A percentile compares a stretch with the other conserved stretches of the same genome.
phyloP scores from a whole-genome alignment of 2,329 filamentous ascomycete genomes.

The Aspergillus sp. region DNA sequence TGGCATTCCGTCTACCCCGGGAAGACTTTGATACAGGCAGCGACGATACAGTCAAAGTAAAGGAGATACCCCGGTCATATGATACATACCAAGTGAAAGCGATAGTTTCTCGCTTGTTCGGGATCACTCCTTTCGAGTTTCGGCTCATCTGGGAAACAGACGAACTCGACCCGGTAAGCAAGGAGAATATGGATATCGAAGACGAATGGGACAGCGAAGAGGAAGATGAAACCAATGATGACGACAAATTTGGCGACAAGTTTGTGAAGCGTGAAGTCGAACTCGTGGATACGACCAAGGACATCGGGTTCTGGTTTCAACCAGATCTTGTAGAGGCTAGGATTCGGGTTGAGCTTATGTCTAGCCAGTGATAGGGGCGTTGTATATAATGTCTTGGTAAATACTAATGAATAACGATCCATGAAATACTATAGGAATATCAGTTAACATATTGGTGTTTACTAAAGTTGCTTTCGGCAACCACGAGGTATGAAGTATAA shows the following conservation, averaged over 20 bases:
- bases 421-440: background rate
- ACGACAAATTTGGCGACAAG: constrained; percentile 39
- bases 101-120: constrained; percentile 71
- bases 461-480: too few species aligned
- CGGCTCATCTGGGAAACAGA: constrained; percentile 83
- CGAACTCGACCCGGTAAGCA: constrained; percentile 78
- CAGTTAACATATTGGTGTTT: too few species aligned
- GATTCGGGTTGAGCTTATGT: constrained; percentile 64
- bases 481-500: too few species aligned
- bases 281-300: constrained; percentile 74
- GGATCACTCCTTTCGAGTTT: constrained; percentile 61
- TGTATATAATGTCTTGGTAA: background rate
- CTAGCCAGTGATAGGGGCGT: background rate
- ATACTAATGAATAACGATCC: background rate
- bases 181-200: constrained; percentile 60
- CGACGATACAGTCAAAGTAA: constrained; percentile 35
- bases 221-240: constrained; percentile 23
- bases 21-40: background rate
- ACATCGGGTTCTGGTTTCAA: constrained; percentile 75
- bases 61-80: constrained; percentile 70
- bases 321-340: constrained; percentile 66
- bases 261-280: constrained; percentile 79
- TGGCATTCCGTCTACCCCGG: constrained; percentile 57
- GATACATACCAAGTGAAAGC: constrained; percentile 82
- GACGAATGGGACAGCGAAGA: constrained; percentile 47